Evolutionary conservation across 1,284 basidiomycete genomes (phyloP), one percentile per base, ranked within the genome.

Genomic region (Ceratobasidium sp.): DNA sequence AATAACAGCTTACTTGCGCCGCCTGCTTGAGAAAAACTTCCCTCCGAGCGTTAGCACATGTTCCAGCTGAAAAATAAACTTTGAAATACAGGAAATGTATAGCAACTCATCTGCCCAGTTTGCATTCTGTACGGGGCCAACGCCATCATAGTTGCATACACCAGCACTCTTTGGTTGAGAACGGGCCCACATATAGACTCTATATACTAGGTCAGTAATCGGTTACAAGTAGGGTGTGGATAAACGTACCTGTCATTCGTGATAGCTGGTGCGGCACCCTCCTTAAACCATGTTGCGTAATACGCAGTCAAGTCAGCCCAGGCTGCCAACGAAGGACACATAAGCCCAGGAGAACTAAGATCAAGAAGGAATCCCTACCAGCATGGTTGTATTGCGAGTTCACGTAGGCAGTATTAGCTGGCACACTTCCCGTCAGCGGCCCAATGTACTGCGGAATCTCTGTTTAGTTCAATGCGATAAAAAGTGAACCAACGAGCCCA

Each of bases 171-270:
- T 82, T 28, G 83, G 79, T 67, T 86, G 85, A 26, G 85, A 84
- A 71, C 85, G 81, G 42, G 84, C 82, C 83, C 83, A 85, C 67
- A 85, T 79, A 79, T 82, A 79, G 78, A 86, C 81, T 51, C 79
- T 53, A 20, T 8, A 20, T 8, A 53, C 20, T 20, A 39, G 37
- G 23, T 53, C 3, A 37, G 20, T 13, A 64, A 42, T 5, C n/a
- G 51, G n/a, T 20, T 53, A n/a, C 6, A 26, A 53, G 23, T 6
- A 5, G 5, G 5, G 17, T 5, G 51, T 20, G n/a, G 23, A 53
- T 20, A 5, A 20, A 53, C 51, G 5, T 7, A 20, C 58, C 37
- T 78, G 80, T 86, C 85, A 64, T 80, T 75, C 51, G 80, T 80
- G 80, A 85, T 82, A 51, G 64, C 20, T 4, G 76, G 76, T n/a